A percentile compares a stretch with the other conserved stretches of the same genome.
phyloP scores from a whole-genome alignment of 306 rosid species.

The Corylus avellana region DNA sequence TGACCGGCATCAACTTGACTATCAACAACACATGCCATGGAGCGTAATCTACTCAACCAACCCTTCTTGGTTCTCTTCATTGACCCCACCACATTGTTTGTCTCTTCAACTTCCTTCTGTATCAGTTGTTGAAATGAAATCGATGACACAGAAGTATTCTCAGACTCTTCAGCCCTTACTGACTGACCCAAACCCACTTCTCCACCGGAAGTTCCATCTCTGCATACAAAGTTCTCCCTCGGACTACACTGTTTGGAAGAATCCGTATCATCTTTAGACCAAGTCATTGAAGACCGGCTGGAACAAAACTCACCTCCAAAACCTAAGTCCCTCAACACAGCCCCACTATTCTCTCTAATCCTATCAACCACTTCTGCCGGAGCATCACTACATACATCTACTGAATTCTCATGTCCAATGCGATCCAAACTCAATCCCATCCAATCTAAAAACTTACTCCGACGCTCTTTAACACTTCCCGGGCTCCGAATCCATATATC shows the following conservation, averaged over 20 bases:
- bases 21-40: constrained; percentile 66
- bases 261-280: constrained; percentile 27
- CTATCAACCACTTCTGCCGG: constrained; percentile 43
- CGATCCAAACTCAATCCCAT: constrained; percentile 54
- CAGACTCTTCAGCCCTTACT: constrained; percentile 31
- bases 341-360: constrained; percentile 39
- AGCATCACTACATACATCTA: constrained; percentile 25
- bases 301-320: constrained; percentile 64
- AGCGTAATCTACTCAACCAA: constrained; percentile 67
- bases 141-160: constrained; percentile 31
- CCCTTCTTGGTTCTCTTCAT: constrained; percentile 44
- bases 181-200: constrained; percentile 34
- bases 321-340: constrained; percentile 38
- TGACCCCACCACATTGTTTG: background rate
- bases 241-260: constrained; percentile 37
- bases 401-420: constrained; percentile 32
- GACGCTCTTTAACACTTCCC: constrained; percentile 67
- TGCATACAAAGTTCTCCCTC: constrained; percentile 30
- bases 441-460: constrained; percentile 56
- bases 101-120: constrained; percentile 35
- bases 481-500: constrained; percentile 75
- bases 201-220: constrained; percentile 34
- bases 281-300: constrained; percentile 53
- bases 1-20: constrained; percentile 39
- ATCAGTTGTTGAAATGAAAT: constrained; percentile 35